A percentile compares a stretch with the other conserved stretches of the same genome.
Conservation (phyloP, 2,329 filamentous ascomycete genomes). For the Dothistroma pini region DNA sequence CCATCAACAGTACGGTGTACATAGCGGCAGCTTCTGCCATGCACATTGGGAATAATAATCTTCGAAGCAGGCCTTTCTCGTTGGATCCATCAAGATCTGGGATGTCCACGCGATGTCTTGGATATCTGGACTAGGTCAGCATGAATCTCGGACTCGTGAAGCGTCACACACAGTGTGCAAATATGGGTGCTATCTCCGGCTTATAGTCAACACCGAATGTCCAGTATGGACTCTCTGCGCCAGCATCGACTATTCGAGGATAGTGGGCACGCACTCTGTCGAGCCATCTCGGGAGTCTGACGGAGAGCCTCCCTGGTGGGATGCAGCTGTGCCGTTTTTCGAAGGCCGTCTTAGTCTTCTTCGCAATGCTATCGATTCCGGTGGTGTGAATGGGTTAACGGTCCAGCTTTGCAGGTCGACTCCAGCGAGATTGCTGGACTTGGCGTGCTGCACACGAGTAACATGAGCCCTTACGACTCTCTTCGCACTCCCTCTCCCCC, state of each 20-base stretch:
- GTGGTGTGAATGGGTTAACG: conserved; percentile 19
- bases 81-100: conserved; percentile 39
- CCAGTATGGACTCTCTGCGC: conserved; percentile 20
- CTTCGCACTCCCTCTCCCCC: conserved; percentile 20
- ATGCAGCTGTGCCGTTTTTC: background rate
- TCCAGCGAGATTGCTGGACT: conserved; percentile 9
- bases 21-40: conserved; percentile 38
- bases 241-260: conserved; percentile 6
- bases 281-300: background rate
- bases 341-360: background rate
- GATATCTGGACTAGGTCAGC: conserved; percentile 7
- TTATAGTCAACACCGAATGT: conserved; percentile 20
- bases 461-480: conserved; percentile 22
- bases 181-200: conserved; percentile 16
- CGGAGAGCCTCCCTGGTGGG: background rate
- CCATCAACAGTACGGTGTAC: conserved; percentile 41
- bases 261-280: background rate
- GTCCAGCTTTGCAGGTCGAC: conserved; percentile 21
- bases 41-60: conserved; percentile 39
- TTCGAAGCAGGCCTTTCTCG: conserved; percentile 35
- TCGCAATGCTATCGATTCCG: conserved; percentile 1
- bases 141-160: background rate
- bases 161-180: conserved; percentile 13
- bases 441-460: conserved; percentile 21
- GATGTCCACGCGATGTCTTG: conserved; percentile 39